phyloP scores from a whole-genome alignment of 2,329 filamentous ascomycete species.

The Rutstroemia sydowiana region DNA sequence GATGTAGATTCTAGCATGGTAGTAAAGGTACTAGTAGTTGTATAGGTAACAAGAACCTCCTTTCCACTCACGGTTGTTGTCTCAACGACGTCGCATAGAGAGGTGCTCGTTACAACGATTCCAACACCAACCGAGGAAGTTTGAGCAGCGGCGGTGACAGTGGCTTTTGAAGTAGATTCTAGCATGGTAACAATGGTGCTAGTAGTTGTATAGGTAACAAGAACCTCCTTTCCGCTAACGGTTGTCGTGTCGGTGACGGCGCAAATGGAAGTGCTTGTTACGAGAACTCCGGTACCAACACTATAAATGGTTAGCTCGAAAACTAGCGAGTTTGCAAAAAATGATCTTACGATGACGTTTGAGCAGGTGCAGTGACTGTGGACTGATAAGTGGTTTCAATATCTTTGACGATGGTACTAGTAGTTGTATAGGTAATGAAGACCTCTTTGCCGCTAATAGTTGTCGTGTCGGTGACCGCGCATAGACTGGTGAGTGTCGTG shows the following conservation, averaged over 20 bases:
- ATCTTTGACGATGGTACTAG: neutral
- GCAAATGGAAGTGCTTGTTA: conserved; percentile 22
- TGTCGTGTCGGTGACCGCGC: conserved; percentile 29
- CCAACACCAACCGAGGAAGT: neutral
- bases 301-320: conserved; percentile 3
- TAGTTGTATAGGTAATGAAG: conserved; percentile 3
- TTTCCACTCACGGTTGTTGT: conserved; percentile 1
- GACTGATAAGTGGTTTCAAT: neutral
- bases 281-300: neutral
- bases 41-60: neutral
- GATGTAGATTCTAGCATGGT: conserved; percentile 7
- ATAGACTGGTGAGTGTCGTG: conserved; percentile 17
- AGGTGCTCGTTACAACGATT: neutral
- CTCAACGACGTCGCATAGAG: conserved; percentile 30
- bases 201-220: conserved; percentile 3
- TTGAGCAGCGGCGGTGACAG: too few relatives aligned
- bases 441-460: conserved; percentile 6
- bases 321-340: too few relatives aligned
- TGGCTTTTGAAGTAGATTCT: conserved; percentile 9
- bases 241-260: conserved; percentile 25
- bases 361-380: too few relatives aligned
- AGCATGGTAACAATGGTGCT: neutral
- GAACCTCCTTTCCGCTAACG: neutral
- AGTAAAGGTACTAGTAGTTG: neutral
- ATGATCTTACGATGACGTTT: too few relatives aligned